Evolutionary conservation across 108 stramenopile genomes (phyloP).

Genomic region (Cyclotella atomus): DNA sequence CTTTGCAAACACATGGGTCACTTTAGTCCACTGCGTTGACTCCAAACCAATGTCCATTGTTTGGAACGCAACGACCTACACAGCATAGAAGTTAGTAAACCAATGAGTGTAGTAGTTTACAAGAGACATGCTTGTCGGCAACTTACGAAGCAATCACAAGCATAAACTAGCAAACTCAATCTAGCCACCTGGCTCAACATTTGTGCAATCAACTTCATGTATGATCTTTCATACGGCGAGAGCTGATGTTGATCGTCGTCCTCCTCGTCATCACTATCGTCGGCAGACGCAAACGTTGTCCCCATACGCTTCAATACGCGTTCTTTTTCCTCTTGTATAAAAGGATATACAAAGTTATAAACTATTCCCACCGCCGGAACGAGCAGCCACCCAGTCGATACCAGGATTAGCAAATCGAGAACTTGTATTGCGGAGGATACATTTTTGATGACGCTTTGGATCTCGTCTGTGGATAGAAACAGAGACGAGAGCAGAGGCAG

Average conservation of each 20-base stretch:
- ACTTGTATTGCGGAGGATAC: not conserved
- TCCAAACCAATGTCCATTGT: slow-evolving; percentile 4
- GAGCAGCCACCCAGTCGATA: slow-evolving; percentile 17
- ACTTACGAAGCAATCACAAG: slow-evolving; percentile 23
- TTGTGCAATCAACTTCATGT: slow-evolving; percentile 7
- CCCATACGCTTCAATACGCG: not conserved
- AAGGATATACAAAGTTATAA: not conserved
- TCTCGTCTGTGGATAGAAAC: slow-evolving; percentile 20
- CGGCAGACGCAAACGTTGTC: not conserved
- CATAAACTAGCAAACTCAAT: slow-evolving; percentile 20
- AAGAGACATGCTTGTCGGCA: too few relatives aligned
- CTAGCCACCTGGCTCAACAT: slow-evolving; percentile 10
- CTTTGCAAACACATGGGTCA: slow-evolving; percentile 28
- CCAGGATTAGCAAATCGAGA: slow-evolving; percentile 12
- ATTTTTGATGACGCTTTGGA: slow-evolving; percentile 2
- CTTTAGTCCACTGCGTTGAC: not conserved
- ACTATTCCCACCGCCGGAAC: slow-evolving; percentile 20
- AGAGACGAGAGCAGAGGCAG: slow-evolving; percentile 1
- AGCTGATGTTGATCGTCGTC: not conserved
- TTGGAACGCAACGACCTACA: slow-evolving; percentile 13
- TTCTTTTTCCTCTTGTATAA: not conserved
- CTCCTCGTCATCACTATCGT: not conserved
- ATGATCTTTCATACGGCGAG: slow-evolving; percentile 13
- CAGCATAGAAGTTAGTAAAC: not conserved
- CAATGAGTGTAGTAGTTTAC: not conserved